Evolutionary conservation across 1,284 basidiomycete genomes (phyloP).

Genomic region (Irpex sp.): DNA sequence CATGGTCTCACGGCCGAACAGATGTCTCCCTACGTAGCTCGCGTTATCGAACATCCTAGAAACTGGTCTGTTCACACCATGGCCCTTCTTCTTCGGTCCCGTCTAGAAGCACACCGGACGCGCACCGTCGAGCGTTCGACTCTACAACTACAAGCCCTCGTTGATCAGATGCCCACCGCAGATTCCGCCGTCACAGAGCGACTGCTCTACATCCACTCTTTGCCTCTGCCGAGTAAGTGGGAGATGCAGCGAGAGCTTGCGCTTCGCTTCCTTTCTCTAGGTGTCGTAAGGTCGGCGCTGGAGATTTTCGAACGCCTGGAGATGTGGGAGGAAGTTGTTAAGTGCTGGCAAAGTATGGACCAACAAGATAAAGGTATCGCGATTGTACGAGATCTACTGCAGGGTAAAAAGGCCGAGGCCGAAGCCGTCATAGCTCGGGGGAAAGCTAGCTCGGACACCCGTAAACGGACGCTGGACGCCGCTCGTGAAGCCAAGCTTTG

Average conservation of each 20-base stretch:
- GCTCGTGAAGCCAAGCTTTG: constrained; percentile 89
- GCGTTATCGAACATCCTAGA: constrained; percentile 81
- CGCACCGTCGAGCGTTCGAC: constrained; percentile 89
- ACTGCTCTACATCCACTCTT: constrained; percentile 73
- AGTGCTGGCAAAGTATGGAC: constrained; percentile 82
- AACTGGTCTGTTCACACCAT: constrained; percentile 97
- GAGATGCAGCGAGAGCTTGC: constrained; percentile 89
- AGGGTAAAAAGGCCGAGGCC: constrained; percentile 78
- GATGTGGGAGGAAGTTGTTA: constrained; percentile 96
- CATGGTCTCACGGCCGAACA: constrained; percentile 88
- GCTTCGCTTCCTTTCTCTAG: constrained; percentile 74
- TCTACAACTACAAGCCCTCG: constrained; percentile 87
- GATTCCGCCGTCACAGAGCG: constrained; percentile 72
- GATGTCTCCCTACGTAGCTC: constrained; percentile 85
- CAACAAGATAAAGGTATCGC: constrained; percentile 70
- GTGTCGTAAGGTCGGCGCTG: constrained; percentile 83
- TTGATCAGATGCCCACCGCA: constrained; percentile 92
- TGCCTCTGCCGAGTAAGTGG: constrained; percentile 86
- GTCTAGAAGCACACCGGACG: constrained; percentile 82
- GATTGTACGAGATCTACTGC: constrained; percentile 81
- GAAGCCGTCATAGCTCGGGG: constrained; percentile 67
- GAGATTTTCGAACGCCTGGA: constrained; percentile 91
- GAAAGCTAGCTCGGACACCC: constrained; percentile 42
- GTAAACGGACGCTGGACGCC: constrained; percentile 52
- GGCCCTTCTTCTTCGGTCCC: constrained; percentile 85